Base-by-base conservation (phyloP, 2,329 filamentous ascomycete genomes). In the Macrophomina tecta region DNA sequence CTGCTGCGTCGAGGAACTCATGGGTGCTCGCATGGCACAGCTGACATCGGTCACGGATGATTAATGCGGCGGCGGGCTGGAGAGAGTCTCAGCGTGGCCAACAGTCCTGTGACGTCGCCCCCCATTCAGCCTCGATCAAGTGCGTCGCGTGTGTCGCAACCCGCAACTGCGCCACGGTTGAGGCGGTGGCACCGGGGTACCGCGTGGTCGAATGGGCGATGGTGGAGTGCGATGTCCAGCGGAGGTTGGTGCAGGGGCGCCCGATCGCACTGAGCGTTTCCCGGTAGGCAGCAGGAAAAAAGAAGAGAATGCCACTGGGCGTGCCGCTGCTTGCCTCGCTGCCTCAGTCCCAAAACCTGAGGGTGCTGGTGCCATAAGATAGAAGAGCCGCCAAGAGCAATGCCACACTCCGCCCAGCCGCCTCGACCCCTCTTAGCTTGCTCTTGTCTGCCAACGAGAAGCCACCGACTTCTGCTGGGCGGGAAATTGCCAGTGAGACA, bases 321-420 rank as follows among this genome's bases (percentile, higher is more conserved):
- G n/a, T 32, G 23, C 38, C 38, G 55, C 18, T 58, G 56, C 9
- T 23, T 61, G 58, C 58, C 58, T 62, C 58, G 45, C 49, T 45
- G 58, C 58, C 58, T 62, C 42, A 62, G 32, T 3, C 1, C 40
- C 16, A 16, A 61, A 16, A 23, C 18, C 32, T 11, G 42, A 38
- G 58, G 42, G 28, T 4, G 56, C 8, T 61, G 56, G 42, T n/a
- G 6, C 23, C 56, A 61, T 61, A 23, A 36, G 56, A 61, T 4
- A 48, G 56, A 18, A 23, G 8, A 40, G 8, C 28, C 42, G 58
- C 58, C 58, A 62, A 62, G 58, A 62, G 58, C 58, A 62, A 49
- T 62, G 58, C 58, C 58, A 62, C 58, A 48, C 30, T 62, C 14
- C 9, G 58, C 58, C 58, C 58, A 62, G 58, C 42, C 58, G 30